Evolutionary conservation across 2,329 filamentous ascomycete genomes (phyloP).

Genomic region (Cytospora piceae): DNA sequence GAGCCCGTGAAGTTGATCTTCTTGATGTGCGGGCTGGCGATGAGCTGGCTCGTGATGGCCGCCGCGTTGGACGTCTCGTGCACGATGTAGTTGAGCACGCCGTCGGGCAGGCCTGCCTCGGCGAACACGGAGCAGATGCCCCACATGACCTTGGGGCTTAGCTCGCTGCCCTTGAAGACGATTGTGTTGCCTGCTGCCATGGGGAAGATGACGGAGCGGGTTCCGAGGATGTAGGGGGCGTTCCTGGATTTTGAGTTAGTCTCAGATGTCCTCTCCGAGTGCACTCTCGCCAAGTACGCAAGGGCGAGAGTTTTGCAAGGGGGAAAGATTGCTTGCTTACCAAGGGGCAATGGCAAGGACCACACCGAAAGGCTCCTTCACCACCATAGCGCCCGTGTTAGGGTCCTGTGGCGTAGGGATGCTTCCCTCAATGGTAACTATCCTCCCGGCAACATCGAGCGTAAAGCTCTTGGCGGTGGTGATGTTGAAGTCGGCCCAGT

Average conservation of each 20-base stretch:
- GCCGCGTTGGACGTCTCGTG: constrained; percentile 68
- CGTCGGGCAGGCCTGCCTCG: constrained; percentile 76
- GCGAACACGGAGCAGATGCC: constrained; percentile 66
- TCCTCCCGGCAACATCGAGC: constrained; percentile 48
- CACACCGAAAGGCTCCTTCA: constrained; percentile 79
- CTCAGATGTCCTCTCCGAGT: constrained; percentile 3
- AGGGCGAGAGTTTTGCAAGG: neutral
- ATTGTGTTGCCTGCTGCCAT: constrained; percentile 79
- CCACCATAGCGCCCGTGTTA: constrained; percentile 63
- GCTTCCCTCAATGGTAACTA: constrained; percentile 41
- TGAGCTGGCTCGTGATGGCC: constrained; percentile 67
- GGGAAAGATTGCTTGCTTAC: constrained; percentile 57
- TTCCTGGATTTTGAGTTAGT: constrained; percentile 49
- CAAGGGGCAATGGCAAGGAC: constrained; percentile 81
- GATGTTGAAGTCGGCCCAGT: constrained; percentile 50
- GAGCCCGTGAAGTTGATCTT: constrained; percentile 90
- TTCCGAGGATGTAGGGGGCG: constrained; percentile 58
- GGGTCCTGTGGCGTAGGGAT: constrained; percentile 46
- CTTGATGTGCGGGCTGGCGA: constrained; percentile 68
- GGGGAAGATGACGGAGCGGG: constrained; percentile 62
- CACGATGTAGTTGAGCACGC: constrained; percentile 75
- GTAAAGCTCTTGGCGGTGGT: constrained; percentile 42
- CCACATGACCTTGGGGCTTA: constrained; percentile 66
- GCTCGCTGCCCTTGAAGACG: constrained; percentile 73
- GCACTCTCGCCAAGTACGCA: neutral